phyloP scores from a whole-genome alignment of 2,329 filamentous ascomycete species.

The Diplodia mutila region DNA sequence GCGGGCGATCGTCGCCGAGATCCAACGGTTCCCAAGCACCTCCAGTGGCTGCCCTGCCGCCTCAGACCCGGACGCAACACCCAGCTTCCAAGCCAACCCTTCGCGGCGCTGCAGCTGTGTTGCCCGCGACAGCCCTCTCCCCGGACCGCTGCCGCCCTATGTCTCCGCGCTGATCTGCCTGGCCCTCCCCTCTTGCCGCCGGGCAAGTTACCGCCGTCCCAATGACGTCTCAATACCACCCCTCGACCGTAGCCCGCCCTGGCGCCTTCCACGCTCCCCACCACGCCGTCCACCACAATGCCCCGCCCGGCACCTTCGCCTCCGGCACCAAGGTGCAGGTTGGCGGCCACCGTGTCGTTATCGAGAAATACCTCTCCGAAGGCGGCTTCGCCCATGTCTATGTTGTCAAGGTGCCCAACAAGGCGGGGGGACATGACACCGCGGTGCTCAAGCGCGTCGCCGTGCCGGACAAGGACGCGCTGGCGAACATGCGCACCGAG shows the following conservation, averaged over 20 bases:
- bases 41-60: constrained; percentile 10
- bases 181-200: constrained; percentile 21
- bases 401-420: constrained; percentile 78
- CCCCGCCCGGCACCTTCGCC: constrained; percentile 75
- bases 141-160: constrained; percentile 14
- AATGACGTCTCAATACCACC: constrained; percentile 47
- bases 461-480: constrained; percentile 90
- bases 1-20: constrained; percentile 24
- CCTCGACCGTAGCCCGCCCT: constrained; percentile 39
- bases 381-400: constrained; percentile 99
- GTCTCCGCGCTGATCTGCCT: constrained; percentile 25
- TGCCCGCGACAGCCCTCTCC: constrained; percentile 12
- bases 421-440: constrained; percentile 73
- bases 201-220: constrained; percentile 16
- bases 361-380: constrained; percentile 97
- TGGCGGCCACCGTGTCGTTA: constrained; percentile 86
- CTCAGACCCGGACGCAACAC: constrained; percentile 18
- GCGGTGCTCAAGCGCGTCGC: constrained; percentile 94
- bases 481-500: constrained; percentile 96
- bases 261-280: constrained; percentile 39
- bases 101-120: constrained; percentile 7
- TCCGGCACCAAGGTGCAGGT: constrained; percentile 97
- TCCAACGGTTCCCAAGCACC: constrained; percentile 12
- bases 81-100: constrained; percentile 18
- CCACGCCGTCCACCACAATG: constrained; percentile 37